Percentiles rank a stretch among this genome's conserved stretches.
Evolutionary conservation across 345 rosid species (phyloP).

Genomic region (Gossypium longicalyx): DNA sequence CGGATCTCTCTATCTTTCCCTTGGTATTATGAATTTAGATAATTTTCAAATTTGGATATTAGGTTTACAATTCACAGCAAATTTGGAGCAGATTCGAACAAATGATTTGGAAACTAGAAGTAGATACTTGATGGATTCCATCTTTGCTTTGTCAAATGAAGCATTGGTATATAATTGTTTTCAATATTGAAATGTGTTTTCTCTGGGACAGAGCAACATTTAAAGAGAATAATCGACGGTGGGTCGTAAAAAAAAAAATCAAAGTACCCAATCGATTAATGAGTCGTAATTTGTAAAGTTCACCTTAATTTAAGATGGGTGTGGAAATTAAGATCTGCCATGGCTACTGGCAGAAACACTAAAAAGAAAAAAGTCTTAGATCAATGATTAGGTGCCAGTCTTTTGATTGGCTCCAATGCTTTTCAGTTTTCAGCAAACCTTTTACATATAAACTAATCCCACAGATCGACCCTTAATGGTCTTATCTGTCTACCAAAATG

Average conservation of each 20-base stretch:
- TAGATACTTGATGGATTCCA: too few species aligned
- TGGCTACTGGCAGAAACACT: background rate
- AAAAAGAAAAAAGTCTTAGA: background rate
- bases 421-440: background rate
- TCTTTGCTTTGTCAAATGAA: too few species aligned
- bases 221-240: too few species aligned
- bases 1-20: background rate
- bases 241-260: too few species aligned
- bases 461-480: background rate
- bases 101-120: background rate
- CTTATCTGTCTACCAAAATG: background rate
- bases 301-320: too few species aligned
- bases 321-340: background rate
- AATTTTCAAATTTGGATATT: too few species aligned
- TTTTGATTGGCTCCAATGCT: background rate
- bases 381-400: background rate
- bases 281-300: too few species aligned
- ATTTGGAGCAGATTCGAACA: background rate
- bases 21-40: too few species aligned
- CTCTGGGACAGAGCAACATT: too few species aligned
- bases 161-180: too few species aligned
- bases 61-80: background rate
- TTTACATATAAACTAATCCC: background rate
- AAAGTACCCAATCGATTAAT: too few species aligned
- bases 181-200: too few species aligned